Percentiles rank a stretch among this genome's conserved stretches.
Evolutionary conservation across 129 eudicot genomes (phyloP).

Genomic region (Scalesia atractyloides): DNA sequence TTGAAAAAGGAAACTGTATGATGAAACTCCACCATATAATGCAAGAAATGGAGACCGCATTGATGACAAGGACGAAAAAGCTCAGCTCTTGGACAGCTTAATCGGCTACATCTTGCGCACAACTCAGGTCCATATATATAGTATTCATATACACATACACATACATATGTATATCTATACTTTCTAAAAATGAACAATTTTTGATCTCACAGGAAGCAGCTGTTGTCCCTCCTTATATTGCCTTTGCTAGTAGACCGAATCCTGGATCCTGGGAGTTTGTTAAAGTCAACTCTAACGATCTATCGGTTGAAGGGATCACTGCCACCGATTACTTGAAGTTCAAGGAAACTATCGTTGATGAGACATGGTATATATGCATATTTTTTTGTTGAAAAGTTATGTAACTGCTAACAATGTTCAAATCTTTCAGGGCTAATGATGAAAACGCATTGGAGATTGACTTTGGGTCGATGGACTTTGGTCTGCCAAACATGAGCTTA

Average conservation of each 20-base stretch:
- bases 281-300: conserved; percentile 74
- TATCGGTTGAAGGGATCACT: conserved; percentile 83
- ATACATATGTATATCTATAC: neutral
- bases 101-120: conserved; percentile 92
- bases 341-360: conserved; percentile 81
- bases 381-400: neutral
- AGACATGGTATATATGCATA: conserved; percentile 52
- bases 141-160: neutral
- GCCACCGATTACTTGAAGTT: conserved; percentile 73
- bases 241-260: conserved; percentile 88
- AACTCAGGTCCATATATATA: conserved; percentile 61
- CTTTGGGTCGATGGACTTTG: conserved; percentile 83
- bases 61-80: conserved; percentile 65
- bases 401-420: conserved; percentile 1
- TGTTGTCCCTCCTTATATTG: conserved; percentile 83
- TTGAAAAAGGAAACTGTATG: conserved; percentile 70
- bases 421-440: conserved; percentile 80
- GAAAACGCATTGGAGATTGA: conserved; percentile 88
- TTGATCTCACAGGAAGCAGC: conserved; percentile 74
- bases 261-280: conserved; percentile 97
- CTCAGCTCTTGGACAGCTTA: conserved; percentile 70
- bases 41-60: conserved; percentile 78
- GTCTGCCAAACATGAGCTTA: conserved; percentile 72
- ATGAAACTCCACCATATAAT: conserved; percentile 80
- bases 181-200: neutral